These are phyloP conservation scores for Wickerhamiella vanderwaltii DNA, from an alignment of 805 yeast species.

Conservation along the genomic window DNA sequence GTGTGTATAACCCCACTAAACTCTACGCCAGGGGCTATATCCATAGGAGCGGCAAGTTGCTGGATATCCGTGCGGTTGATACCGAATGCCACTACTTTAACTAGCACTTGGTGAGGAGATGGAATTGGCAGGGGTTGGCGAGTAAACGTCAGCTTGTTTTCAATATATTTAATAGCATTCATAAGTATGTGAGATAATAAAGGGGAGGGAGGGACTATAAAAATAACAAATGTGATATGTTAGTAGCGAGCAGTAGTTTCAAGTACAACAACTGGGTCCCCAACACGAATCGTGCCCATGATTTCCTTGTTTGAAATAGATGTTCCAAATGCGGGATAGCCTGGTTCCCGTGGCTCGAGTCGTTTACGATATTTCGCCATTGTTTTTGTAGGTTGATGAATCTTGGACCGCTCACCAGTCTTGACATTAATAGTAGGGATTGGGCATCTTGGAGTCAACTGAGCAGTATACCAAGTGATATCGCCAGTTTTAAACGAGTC, in stretches of 20 bases:
- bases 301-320: constrained; percentile 19
- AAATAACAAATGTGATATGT: neutral
- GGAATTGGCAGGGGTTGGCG: neutral
- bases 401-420: constrained; percentile 19
- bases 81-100: constrained; percentile 27
- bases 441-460: constrained; percentile 25
- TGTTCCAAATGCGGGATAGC: constrained; percentile 25
- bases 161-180: neutral
- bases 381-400: constrained; percentile 24
- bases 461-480: constrained; percentile 22
- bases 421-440: constrained; percentile 25
- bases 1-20: constrained; percentile 27
- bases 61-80: constrained; percentile 28
- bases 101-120: constrained; percentile 21
- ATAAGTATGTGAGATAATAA: neutral
- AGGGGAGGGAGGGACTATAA: too few relatives aligned
- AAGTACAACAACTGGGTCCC: constrained; percentile 22
- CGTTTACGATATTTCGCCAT: constrained; percentile 23
- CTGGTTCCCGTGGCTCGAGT: constrained; percentile 22
- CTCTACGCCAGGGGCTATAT: constrained; percentile 25
- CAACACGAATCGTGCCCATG: constrained; percentile 21
- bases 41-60: constrained; percentile 18
- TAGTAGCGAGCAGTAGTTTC: constrained; percentile 7
- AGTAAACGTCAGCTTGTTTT: neutral
- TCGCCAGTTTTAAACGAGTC: constrained; percentile 18